Evolutionary conservation across 495 filamentous ascomycete genomes (phyloP).

Genomic region (Tirmania nivea): DNA sequence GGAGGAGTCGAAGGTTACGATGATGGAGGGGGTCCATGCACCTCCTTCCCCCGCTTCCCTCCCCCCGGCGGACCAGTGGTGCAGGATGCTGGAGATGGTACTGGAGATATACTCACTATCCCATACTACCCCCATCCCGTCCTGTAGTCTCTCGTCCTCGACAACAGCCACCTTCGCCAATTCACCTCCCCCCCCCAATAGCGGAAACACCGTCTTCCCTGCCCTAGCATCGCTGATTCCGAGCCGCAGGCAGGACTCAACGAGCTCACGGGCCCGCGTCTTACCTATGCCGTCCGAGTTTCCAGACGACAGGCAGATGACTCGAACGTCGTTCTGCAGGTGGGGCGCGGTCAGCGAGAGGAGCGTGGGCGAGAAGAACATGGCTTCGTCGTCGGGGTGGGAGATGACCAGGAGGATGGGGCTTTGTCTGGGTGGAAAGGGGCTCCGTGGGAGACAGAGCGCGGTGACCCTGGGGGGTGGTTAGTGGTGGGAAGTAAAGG

Average conservation of each 20-base stretch:
- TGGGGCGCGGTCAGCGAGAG: conserved; percentile 50
- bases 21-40: conserved; percentile 37
- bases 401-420: conserved; percentile 75
- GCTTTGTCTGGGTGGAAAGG: too few relatives aligned
- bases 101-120: not conserved
- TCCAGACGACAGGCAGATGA: conserved; percentile 57
- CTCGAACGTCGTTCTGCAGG: conserved; percentile 71
- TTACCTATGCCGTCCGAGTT: conserved; percentile 73
- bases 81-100: not conserved
- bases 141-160: conserved; percentile 37
- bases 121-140: conserved; percentile 31
- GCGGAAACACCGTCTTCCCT: too few relatives aligned
- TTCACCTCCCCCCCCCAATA: too few relatives aligned
- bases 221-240: conserved; percentile 34
- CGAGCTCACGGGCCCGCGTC: conserved; percentile 60
- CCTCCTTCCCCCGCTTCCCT: not conserved
- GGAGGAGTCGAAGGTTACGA: conserved; percentile 67
- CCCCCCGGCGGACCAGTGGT: not conserved
- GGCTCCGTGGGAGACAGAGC: too few relatives aligned
- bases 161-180: conserved; percentile 44
- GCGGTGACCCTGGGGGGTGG: conserved; percentile 6
- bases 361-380: conserved; percentile 92
- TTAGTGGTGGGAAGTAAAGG: too few relatives aligned
- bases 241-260: conserved; percentile 49
- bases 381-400: conserved; percentile 95